These are phyloP conservation scores for Ophiostoma piceae DNA, from an alignment of 2,329 filamentous ascomycete genomes.

Conservation along the genomic window DNA sequence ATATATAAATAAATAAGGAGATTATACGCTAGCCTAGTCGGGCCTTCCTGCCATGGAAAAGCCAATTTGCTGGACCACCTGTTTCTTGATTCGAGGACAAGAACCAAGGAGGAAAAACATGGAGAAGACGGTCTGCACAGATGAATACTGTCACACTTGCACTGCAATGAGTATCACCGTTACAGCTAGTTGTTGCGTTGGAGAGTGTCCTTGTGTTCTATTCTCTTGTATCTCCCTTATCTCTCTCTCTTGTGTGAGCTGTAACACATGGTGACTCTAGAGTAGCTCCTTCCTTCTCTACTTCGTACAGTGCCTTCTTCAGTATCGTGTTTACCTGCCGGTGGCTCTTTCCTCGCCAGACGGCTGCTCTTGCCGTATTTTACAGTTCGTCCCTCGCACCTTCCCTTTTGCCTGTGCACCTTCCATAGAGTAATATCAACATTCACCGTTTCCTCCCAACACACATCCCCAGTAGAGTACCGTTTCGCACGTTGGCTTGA, in stretches of 20 bases:
- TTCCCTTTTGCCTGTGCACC: not conserved
- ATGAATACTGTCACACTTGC: not conserved
- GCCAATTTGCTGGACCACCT: conserved; percentile 14
- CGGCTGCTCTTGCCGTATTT: conserved; percentile 5
- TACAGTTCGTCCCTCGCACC: not conserved
- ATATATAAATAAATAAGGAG: not conserved
- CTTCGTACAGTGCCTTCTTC: not conserved
- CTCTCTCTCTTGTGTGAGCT: not conserved
- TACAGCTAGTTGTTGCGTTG: not conserved
- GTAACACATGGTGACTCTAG: not conserved
- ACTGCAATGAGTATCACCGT: not conserved
- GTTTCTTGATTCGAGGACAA: conserved; percentile 4
- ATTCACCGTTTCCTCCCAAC: not conserved
- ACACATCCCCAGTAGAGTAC: not conserved
- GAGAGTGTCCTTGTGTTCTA: not conserved
- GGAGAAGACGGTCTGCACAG: not conserved
- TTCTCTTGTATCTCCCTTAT: not conserved
- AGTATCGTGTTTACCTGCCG: not conserved
- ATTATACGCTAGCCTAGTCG: conserved; percentile 17
- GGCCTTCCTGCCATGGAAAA: conserved; percentile 18
- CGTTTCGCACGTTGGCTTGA: not conserved
- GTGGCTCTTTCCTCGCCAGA: conserved; percentile 5
- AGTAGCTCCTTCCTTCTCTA: not conserved
- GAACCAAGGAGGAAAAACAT: not conserved
- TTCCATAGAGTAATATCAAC: not conserved